These are phyloP conservation scores for Blastocystis sp. DNA, from an alignment of 352 stramenopile genomes.

Conservation along the genomic window DNA sequence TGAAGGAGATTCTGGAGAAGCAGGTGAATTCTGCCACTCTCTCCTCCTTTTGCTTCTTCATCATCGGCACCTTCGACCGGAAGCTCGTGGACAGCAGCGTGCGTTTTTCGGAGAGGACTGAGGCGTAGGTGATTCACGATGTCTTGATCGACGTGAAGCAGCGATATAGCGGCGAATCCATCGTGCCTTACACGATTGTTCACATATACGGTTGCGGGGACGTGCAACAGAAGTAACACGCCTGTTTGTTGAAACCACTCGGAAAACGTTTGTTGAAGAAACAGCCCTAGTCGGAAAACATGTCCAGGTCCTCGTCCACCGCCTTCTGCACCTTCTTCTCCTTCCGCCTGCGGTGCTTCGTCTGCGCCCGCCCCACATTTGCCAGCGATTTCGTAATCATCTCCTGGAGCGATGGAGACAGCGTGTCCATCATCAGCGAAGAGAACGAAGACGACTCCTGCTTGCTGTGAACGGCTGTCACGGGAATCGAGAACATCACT, in stretches of 20 bases:
- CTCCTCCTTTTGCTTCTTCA: slow-evolving; percentile 26
- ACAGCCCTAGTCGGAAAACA: slow-evolving; percentile 47
- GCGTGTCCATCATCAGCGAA: background rate
- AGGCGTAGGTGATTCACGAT: slow-evolving; percentile 47
- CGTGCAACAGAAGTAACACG: background rate
- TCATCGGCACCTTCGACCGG: background rate
- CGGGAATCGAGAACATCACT: slow-evolving; percentile 22
- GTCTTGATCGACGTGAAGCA: slow-evolving; percentile 43
- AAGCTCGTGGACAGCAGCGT: slow-evolving; percentile 30
- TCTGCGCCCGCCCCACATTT: background rate
- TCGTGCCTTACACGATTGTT: slow-evolving; percentile 10
- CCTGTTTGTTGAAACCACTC: background rate
- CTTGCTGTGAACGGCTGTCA: slow-evolving; percentile 43
- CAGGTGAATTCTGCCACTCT: background rate
- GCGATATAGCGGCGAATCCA: background rate
- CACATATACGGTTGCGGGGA: slow-evolving; percentile 16
- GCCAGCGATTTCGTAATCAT: slow-evolving; percentile 21
- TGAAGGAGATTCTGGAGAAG: background rate
- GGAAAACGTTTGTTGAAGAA: background rate
- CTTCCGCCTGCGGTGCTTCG: slow-evolving; percentile 36
- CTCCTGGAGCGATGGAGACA: background rate
- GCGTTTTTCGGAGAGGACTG: background rate
- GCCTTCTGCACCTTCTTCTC: slow-evolving; percentile 21
- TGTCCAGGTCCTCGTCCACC: slow-evolving; percentile 49
- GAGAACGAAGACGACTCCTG: background rate